Evolutionary conservation across 495 filamentous ascomycete species (phyloP).

Genomic region (Beverwykella pulmonaria): DNA sequence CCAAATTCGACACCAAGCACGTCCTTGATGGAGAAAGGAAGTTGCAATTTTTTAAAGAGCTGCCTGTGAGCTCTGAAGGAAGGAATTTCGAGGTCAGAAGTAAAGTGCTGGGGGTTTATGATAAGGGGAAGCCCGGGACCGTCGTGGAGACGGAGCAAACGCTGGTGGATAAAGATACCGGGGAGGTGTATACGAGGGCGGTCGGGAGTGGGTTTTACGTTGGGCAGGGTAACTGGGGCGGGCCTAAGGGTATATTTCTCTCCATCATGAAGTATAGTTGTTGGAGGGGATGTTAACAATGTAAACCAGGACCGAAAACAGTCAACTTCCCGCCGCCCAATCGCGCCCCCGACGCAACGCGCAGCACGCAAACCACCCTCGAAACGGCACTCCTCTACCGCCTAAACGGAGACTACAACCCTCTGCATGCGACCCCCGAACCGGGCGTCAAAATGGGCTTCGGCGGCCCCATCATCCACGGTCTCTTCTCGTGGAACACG

Average conservation of each 20-base stretch:
- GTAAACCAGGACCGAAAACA: constrained; percentile 69
- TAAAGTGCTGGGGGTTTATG: constrained; percentile 85
- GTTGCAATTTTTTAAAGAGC: constrained; percentile 74
- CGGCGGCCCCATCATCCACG: constrained; percentile 85
- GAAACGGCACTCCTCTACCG: constrained; percentile 70
- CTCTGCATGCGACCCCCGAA: constrained; percentile 81
- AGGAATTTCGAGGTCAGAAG: constrained; percentile 73
- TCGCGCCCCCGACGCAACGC: constrained; percentile 73
- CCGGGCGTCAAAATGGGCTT: constrained; percentile 88
- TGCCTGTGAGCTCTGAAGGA: constrained; percentile 73
- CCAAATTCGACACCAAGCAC: constrained; percentile 71
- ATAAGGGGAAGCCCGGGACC: constrained; percentile 83
- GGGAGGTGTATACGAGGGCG: constrained; percentile 71
- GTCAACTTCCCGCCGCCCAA: constrained; percentile 74
- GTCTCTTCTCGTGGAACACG: constrained; percentile 81
- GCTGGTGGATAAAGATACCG: constrained; percentile 69
- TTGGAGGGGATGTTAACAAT: too few relatives aligned
- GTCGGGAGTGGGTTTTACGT: constrained; percentile 75
- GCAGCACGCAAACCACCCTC: constrained; percentile 64
- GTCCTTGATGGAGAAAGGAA: constrained; percentile 85
- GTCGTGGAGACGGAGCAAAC: constrained; percentile 80
- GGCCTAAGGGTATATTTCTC: constrained; percentile 88
- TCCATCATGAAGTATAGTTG: too few relatives aligned
- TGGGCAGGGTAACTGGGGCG: constrained; percentile 84
- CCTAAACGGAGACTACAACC: constrained; percentile 91